Percentiles rank a stretch among this genome's conserved stretches.
These are phyloP conservation scores for Thielaviopsis musarum DNA, from an alignment of 2,329 filamentous ascomycete species.

Conservation along the genomic window DNA sequence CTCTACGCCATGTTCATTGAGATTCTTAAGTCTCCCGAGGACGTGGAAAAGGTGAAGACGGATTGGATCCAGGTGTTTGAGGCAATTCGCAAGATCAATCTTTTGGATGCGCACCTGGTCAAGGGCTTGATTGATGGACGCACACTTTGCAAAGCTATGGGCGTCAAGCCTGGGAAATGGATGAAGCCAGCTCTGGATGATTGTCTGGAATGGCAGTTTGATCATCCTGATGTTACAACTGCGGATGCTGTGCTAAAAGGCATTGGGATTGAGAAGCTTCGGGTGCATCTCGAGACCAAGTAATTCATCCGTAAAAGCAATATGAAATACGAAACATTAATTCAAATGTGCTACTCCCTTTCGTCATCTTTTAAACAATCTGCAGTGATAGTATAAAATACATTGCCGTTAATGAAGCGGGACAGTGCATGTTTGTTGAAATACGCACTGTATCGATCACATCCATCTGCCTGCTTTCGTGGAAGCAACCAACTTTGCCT, in stretches of 20 bases:
- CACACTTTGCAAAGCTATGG: conserved; percentile 50
- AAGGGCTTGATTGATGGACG: conserved; percentile 59
- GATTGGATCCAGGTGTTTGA: conserved; percentile 21
- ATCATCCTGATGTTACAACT: conserved; percentile 53
- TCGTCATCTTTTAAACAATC: too few relatives aligned
- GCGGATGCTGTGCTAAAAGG: conserved; percentile 38
- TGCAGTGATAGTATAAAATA: too few relatives aligned
- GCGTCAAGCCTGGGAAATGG: conserved; percentile 64
- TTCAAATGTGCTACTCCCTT: too few relatives aligned
- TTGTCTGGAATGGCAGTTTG: conserved; percentile 75
- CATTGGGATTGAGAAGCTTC: too few relatives aligned
- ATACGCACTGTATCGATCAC: too few relatives aligned
- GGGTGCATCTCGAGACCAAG: too few relatives aligned
- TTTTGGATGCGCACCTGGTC: conserved; percentile 40
- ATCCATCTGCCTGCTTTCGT: too few relatives aligned
- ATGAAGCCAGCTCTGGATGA: conserved; percentile 63
- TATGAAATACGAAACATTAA: too few relatives aligned
- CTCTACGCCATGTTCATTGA: conserved; percentile 52
- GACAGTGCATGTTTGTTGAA: too few relatives aligned
- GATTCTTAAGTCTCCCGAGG: conserved; percentile 23
- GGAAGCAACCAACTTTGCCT: too few relatives aligned
- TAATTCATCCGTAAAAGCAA: too few relatives aligned
- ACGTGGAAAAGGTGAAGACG: conserved; percentile 19
- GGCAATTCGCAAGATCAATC: conserved; percentile 34
- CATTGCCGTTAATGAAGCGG: too few relatives aligned